phyloP scores from a whole-genome alignment of 768 basidiomycete species.

The Polyporus arcularius region DNA sequence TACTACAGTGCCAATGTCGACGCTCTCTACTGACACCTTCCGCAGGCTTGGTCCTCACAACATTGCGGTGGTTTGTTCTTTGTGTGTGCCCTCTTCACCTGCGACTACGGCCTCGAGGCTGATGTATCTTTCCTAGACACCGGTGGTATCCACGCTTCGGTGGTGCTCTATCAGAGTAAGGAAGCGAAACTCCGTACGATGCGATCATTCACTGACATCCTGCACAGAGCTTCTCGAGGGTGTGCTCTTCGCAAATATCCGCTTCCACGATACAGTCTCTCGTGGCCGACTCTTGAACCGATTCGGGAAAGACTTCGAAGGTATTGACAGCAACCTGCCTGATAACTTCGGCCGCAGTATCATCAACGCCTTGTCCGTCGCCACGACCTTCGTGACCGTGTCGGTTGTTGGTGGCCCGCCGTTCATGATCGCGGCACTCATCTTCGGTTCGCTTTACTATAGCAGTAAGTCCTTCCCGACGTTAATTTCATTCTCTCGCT shows the following conservation, averaged over 20 bases:
- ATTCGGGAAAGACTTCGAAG: constrained; percentile 91
- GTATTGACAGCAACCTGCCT: constrained; percentile 77
- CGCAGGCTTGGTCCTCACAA: constrained; percentile 56
- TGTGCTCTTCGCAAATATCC: constrained; percentile 84
- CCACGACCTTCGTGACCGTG: constrained; percentile 73
- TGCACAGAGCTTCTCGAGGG: constrained; percentile 63
- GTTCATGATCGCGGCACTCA: constrained; percentile 61
- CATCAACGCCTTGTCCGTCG: constrained; percentile 66
- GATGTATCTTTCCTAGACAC: constrained; percentile 41
- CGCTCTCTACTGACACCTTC: constrained; percentile 18
- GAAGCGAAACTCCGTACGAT: neutral
- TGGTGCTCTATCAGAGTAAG: constrained; percentile 69
- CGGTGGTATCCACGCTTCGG: constrained; percentile 77
- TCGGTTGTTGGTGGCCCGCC: constrained; percentile 77
- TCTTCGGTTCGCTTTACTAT: constrained; percentile 67
- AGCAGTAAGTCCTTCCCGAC: constrained; percentile 48
- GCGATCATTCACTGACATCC: constrained; percentile 8
- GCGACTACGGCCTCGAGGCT: neutral
- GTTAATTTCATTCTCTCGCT: neutral
- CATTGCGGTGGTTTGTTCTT: constrained; percentile 68
- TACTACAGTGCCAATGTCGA: neutral
- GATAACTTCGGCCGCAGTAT: constrained; percentile 85
- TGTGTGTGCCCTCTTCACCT: constrained; percentile 44
- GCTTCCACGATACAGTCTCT: constrained; percentile 92
- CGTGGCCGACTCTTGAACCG: constrained; percentile 82